These are phyloP conservation scores for Neonectria coccinea DNA, from an alignment of 2,329 filamentous ascomycete species.

Conservation along the genomic window DNA sequence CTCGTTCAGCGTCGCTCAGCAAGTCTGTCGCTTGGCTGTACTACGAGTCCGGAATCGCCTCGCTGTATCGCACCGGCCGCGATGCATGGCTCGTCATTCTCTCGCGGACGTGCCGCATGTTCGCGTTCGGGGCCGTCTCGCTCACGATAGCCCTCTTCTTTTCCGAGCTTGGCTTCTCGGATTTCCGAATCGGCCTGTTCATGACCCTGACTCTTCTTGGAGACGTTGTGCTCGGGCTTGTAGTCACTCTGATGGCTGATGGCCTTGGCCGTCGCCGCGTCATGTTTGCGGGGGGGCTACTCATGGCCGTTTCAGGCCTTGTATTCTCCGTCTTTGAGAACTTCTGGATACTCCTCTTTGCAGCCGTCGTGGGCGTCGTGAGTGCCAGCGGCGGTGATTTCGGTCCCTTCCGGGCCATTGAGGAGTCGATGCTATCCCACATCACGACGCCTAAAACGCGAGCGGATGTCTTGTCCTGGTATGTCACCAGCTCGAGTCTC, in stretches of 20 bases:
- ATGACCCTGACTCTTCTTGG: constrained; percentile 73
- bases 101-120: constrained; percentile 64
- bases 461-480: constrained; percentile 75
- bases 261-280: constrained; percentile 67
- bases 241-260: constrained; percentile 70
- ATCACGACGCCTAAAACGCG: constrained; percentile 66
- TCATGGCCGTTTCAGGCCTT: constrained; percentile 69
- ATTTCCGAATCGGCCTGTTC: constrained; percentile 71
- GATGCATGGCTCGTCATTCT: constrained; percentile 48
- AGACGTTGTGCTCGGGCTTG: constrained; percentile 69
- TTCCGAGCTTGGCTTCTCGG: constrained; percentile 65
- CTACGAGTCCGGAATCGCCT: constrained; percentile 61
- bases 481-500: constrained; percentile 68
- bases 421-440: constrained; percentile 73
- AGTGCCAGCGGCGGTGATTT: constrained; percentile 74
- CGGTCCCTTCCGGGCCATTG: constrained; percentile 74
- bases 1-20: constrained; percentile 21
- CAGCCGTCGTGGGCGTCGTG: constrained; percentile 71
- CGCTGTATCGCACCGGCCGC: constrained; percentile 58
- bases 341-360: constrained; percentile 69
- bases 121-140: constrained; percentile 72
- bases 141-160: constrained; percentile 73
- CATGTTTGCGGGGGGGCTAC: constrained; percentile 61
- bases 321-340: constrained; percentile 66
- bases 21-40: constrained; percentile 48